A percentile compares a stretch with the other conserved stretches of the same genome.
Evolutionary conservation across 2,329 filamentous ascomycete genomes (phyloP).

Genomic region (Colletotrichum gigasporum): DNA sequence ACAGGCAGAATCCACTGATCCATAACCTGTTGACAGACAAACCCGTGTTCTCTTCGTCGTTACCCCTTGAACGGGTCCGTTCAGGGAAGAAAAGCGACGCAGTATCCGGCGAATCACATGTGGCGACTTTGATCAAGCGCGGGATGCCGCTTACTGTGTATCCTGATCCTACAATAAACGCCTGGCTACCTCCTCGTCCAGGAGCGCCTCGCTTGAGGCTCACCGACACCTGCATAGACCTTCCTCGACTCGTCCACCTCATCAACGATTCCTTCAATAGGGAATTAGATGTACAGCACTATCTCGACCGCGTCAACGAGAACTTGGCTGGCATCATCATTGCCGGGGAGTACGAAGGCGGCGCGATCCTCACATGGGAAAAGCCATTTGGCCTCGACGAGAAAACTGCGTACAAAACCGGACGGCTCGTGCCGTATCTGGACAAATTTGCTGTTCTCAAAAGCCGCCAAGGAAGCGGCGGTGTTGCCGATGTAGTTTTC

Average conservation of each 20-base stretch:
- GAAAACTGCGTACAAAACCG: slow-evolving; percentile 61
- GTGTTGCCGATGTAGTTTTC: slow-evolving; percentile 95
- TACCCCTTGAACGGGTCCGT: slow-evolving; percentile 76
- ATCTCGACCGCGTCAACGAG: slow-evolving; percentile 81
- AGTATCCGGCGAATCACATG: slow-evolving; percentile 31
- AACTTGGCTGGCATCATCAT: slow-evolving; percentile 92
- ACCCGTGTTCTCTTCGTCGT: slow-evolving; percentile 88
- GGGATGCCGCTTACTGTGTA: slow-evolving; percentile 90
- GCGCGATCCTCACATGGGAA: slow-evolving; percentile 96
- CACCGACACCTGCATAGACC: slow-evolving; percentile 83
- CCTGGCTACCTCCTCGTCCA: slow-evolving; percentile 74
- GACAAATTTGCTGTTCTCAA: slow-evolving; percentile 97
- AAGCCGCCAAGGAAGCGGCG: slow-evolving; percentile 86
- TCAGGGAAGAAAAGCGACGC: slow-evolving; percentile 32
- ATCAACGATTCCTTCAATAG: slow-evolving; percentile 95
- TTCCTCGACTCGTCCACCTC: slow-evolving; percentile 82
- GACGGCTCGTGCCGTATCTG: slow-evolving; percentile 86
- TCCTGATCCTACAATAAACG: slow-evolving; percentile 71
- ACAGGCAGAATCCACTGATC: slow-evolving; percentile 82
- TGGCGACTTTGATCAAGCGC: slow-evolving; percentile 87
- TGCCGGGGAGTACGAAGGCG: slow-evolving; percentile 95
- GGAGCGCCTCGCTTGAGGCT: slow-evolving; percentile 72
- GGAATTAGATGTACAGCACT: slow-evolving; percentile 84
- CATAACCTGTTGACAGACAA: slow-evolving; percentile 97
- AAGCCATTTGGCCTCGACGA: slow-evolving; percentile 69